Base-by-base conservation (phyloP, 768 basidiomycete species). In the Lactarius deliciosus region DNA sequence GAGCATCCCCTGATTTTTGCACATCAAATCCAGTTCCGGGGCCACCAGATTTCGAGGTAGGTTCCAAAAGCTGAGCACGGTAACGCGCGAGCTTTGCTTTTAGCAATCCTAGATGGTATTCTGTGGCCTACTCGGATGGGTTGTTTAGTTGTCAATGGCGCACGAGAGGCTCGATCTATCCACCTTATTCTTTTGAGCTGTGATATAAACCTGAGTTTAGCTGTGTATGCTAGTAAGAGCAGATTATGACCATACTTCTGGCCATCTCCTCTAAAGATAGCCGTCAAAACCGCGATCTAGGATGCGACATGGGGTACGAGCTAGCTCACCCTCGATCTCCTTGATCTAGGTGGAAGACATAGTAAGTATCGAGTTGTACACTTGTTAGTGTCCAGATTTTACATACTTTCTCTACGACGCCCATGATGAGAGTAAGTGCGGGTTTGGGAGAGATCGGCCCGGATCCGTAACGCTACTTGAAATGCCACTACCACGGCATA, bases 161-260 rank as follows among this genome's bases (percentile, higher is more conserved):
- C 32, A 54, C 8, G 15, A n/a, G 55, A 30, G 54, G 38, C 25
- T 34, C 59, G 56, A 54, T 73, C 75, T 69, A 88, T 73, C 75
- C 69, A 89, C 94, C 85, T 93, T 96, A 78, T 98, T 98, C 82
- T 98, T 98, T 80, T 96, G 94, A 59, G 94, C 92, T 94, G 63
- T 53, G 66, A 20, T 47, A 28, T 41, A 13, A 38, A 11, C 36
- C 36, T 38, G 63, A 9, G 56, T 57, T 70, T 40, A 41, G 58
- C 36, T 13, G 32, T 16, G 6, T 36, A 59, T 58, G 65, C 54
- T 32, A 34, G 63, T 65, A 13, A 30, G 54, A 47, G n/a, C 5
- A 11, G 57, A 11, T 10, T 38, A 32, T 47, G 30, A 7, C 28
- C 90, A 81, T 76, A 94, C 94, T 98, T 78, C 94, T 85, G 70